Conservation (phyloP, 1,284 basidiomycete species). For the Taiwanofungus camphoratus region DNA sequence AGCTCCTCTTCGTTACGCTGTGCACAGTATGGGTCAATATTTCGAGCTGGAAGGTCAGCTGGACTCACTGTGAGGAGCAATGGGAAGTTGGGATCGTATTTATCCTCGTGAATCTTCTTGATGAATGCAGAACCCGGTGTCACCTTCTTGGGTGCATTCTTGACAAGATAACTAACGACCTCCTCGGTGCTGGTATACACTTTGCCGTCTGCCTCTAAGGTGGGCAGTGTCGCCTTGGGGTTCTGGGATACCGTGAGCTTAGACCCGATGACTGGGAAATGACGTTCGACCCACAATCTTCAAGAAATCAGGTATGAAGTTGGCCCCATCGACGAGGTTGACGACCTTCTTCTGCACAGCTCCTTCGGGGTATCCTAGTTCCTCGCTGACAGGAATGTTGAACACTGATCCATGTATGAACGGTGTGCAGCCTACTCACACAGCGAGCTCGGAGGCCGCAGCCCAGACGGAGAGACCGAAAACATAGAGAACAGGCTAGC, state of each 20-base stretch:
- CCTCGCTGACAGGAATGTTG: conserved; percentile 25
- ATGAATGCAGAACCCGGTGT: conserved; percentile 35
- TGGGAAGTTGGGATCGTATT: conserved; percentile 55
- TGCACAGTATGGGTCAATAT: not conserved
- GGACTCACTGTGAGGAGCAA: conserved; percentile 36
- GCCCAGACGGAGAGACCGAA: conserved; percentile 45
- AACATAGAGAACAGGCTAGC: conserved; percentile 32
- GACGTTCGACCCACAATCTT: conserved; percentile 42
- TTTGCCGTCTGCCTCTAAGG: conserved; percentile 40
- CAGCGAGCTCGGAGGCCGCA: conserved; percentile 42
- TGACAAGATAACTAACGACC: conserved; percentile 43
- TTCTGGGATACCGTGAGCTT: conserved; percentile 31
- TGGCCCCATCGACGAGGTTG: conserved; percentile 49
- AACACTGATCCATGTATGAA: not conserved
- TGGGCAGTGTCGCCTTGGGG: conserved; percentile 50
- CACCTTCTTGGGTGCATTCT: conserved; percentile 37
- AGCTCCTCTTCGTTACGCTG: conserved; percentile 50
- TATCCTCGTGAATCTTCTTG: conserved; percentile 45
- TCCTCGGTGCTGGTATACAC: conserved; percentile 42
- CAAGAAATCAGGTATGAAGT: conserved; percentile 56
- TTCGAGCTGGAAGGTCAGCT: not conserved
- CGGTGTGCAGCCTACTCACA: conserved; percentile 28
- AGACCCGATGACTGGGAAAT: too few relatives aligned
- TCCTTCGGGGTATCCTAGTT: conserved; percentile 36
- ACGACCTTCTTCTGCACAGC: conserved; percentile 33